Conservation (phyloP, 1,139 yeast genomes). For the Taphrina confusa region DNA sequence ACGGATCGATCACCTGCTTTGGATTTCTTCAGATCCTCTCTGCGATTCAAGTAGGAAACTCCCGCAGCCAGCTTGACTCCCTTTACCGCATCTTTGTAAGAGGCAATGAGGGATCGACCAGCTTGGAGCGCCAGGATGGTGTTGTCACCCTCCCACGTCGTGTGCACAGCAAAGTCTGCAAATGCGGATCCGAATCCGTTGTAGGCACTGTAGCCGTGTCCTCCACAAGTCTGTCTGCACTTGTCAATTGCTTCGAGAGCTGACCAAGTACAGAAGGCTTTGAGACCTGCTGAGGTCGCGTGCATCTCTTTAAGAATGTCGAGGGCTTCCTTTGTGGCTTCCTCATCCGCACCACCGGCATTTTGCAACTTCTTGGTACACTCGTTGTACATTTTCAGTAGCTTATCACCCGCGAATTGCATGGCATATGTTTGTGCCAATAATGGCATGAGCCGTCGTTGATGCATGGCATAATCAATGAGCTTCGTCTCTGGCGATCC, state of each 20-base stretch:
- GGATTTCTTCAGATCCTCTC: slow-evolving; percentile 41
- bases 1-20: slow-evolving; percentile 44
- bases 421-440: slow-evolving; percentile 64
- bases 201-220: slow-evolving; percentile 90
- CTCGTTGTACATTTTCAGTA: slow-evolving; percentile 56
- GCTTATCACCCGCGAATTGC: slow-evolving; percentile 69
- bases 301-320: slow-evolving; percentile 72
- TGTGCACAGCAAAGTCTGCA: slow-evolving; percentile 91
- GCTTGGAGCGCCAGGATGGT: slow-evolving; percentile 79
- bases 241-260: slow-evolving; percentile 78
- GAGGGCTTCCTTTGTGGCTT: slow-evolving; percentile 52
- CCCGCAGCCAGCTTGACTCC: slow-evolving; percentile 46
- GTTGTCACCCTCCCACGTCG: slow-evolving; percentile 98
- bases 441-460: slow-evolving; percentile 33
- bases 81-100: slow-evolving; percentile 43
- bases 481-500: slow-evolving; percentile 27
- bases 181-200: slow-evolving; percentile 87
- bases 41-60: slow-evolving; percentile 44
- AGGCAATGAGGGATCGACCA: slow-evolving; percentile 55
- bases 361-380: slow-evolving; percentile 57
- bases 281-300: slow-evolving; percentile 82
- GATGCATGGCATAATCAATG: slow-evolving; percentile 31
- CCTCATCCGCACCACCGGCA: slow-evolving; percentile 46
- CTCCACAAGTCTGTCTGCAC: slow-evolving; percentile 95
- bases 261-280: slow-evolving; percentile 88